Base-by-base conservation (phyloP, 1,139 yeast species). In the Magnusiomyces paraingens region DNA sequence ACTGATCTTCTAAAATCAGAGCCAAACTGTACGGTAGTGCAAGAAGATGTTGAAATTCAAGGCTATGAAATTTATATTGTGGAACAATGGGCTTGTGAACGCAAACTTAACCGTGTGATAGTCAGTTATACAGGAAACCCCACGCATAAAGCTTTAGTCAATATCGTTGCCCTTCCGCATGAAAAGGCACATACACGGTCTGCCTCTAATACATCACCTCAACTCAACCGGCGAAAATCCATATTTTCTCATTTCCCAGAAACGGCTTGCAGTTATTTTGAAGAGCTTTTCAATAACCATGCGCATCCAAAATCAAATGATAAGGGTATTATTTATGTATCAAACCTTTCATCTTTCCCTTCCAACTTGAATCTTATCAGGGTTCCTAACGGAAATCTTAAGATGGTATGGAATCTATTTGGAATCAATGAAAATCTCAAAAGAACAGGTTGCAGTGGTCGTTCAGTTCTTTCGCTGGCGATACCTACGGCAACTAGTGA, bases 31-130 rank as follows among this genome's bases (percentile, higher is more conserved):
- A 35, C 47, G 15, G 49, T 61, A n/a, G 56, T 60, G 14, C 51
- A 52, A 1, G 58, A 60, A 17, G 51, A 52, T 15, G 57, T 58
- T 39, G 62, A 57, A 38, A 55, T 70, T 8, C 52, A 56, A 0
- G 98, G 98, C 0, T 88, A 86, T 66, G 98, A 93, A 66, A 79
- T 87, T 29, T 93, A 93, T 64, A 74, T 93, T 49, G 95, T 91
- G 12, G 98, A 93, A 66, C 97, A 91, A 68, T 93, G 99, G 98
- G 84, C 87, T 2, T 78, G 85, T 45, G 83, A 83, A 55, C 73
- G 98, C 43, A 77, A 79, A 53, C 73, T 82, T 21, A 83, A 88
- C 39, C 76, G 84, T 0, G 77, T 86, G 6, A 84, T 91, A 26
- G 81, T 93, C 0, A 81, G 94, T 0, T 93, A 80, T 65, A 91